Percentiles rank a stretch among this genome's conserved stretches.
Evolutionary conservation across 495 filamentous ascomycete genomes (phyloP).

Genomic region (Lophium mytilinum): DNA sequence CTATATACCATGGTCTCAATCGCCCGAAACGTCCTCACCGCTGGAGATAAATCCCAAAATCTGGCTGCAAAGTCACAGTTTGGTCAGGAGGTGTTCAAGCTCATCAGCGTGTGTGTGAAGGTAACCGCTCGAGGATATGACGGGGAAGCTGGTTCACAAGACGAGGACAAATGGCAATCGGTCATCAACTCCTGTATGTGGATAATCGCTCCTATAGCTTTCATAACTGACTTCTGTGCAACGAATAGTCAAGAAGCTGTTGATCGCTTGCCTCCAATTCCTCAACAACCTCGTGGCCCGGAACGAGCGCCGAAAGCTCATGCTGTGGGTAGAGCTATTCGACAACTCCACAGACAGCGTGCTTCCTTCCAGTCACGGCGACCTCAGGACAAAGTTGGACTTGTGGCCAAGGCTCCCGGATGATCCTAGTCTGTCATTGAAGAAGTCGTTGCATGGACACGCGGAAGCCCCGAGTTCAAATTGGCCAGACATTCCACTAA

Average conservation of each 20-base stretch:
- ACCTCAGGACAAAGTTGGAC: conserved; percentile 16
- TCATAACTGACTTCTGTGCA: conserved; percentile 12
- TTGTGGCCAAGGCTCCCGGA: conserved; percentile 3
- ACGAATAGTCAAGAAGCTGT: conserved; percentile 65
- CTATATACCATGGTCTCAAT: conserved; percentile 80
- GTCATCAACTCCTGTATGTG: conserved; percentile 43
- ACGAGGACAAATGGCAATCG: conserved; percentile 63
- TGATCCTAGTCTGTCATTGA: not conserved
- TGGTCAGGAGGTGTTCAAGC: conserved; percentile 72
- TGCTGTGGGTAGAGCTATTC: conserved; percentile 82
- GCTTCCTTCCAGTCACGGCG: conserved; percentile 14
- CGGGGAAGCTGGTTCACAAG: conserved; percentile 59
- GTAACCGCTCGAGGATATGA: conserved; percentile 88
- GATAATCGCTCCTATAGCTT: conserved; percentile 30
- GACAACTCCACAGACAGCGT: conserved; percentile 37
- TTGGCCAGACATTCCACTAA: conserved; percentile 13
- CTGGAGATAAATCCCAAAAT: conserved; percentile 75
- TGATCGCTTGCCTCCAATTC: conserved; percentile 84
- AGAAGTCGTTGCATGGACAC: not conserved
- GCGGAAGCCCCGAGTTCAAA: not conserved
- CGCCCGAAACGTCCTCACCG: conserved; percentile 74
- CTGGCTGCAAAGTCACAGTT: conserved; percentile 71
- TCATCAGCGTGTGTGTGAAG: conserved; percentile 75
- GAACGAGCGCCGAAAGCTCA: conserved; percentile 84
- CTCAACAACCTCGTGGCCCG: conserved; percentile 87